These are phyloP conservation scores for Corinectria fuckeliana DNA, from an alignment of 2,329 filamentous ascomycete genomes.

Conservation along the genomic window DNA sequence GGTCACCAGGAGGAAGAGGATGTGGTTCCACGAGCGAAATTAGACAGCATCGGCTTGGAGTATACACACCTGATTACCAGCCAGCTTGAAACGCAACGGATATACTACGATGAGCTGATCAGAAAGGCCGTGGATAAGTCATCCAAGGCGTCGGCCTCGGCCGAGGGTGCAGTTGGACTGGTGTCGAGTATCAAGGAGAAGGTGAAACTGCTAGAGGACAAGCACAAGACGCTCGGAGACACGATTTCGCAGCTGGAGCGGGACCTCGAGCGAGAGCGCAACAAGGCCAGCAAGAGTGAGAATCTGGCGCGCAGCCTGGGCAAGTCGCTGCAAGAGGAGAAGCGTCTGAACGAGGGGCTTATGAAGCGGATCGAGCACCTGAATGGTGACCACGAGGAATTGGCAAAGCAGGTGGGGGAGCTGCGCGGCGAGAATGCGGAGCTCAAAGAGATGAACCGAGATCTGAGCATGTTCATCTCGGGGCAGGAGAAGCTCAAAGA, in stretches of 20 bases:
- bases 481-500: conserved; percentile 81
- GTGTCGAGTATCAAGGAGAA: conserved; percentile 57
- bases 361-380: conserved; percentile 82
- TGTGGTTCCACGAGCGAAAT: conserved; percentile 72
- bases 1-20: conserved; percentile 60
- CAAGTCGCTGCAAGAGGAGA: conserved; percentile 84
- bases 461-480: conserved; percentile 86
- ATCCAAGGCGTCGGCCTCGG: conserved; percentile 70
- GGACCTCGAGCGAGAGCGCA: conserved; percentile 72
- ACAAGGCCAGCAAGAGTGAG: conserved; percentile 73
- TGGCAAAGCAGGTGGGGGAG: conserved; percentile 63
- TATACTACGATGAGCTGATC: conserved; percentile 94
- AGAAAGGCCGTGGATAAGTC: conserved; percentile 91
- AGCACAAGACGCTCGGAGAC: conserved; percentile 57
- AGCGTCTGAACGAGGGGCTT: conserved; percentile 80
- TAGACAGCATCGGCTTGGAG: conserved; percentile 84
- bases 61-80: conserved; percentile 93
- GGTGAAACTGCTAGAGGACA: conserved; percentile 57
- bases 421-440: conserved; percentile 72
- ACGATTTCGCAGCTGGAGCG: conserved; percentile 74
- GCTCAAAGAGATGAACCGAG: conserved; percentile 83
- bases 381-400: conserved; percentile 63
- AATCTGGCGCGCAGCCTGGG: conserved; percentile 77
- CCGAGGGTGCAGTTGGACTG: conserved; percentile 64
- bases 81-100: conserved; percentile 89